Base-by-base conservation (phyloP, 2,329 filamentous ascomycete species). In the Ceratocystis colombiana region DNA sequence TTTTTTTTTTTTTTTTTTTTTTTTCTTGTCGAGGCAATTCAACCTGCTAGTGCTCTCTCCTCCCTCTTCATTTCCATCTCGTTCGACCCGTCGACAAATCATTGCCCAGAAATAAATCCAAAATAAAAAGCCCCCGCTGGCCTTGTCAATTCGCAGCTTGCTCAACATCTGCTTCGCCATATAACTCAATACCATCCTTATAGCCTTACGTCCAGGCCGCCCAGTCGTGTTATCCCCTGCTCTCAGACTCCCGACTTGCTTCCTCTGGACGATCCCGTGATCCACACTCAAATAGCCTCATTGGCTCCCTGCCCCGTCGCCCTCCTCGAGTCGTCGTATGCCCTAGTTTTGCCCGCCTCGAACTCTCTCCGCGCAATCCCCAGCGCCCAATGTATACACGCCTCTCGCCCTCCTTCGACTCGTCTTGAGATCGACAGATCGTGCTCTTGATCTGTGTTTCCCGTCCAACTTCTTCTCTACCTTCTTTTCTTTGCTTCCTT, bases 371-470 rank as follows among this genome's bases (percentile, higher is more conserved):
- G 37, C 22, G 41, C 45, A n/a, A 17, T 62, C 33, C 20, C 10
- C 22, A 25, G 61, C 61, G 41, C 41, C 61, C 61, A 62, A 62
- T 62, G 61, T 30, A 45, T 62, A 62, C 22, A 30, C 41, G 61
- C 17, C 61, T 45, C 61, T 28, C 41, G 41, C 61, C 45, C 22
- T 25, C 25, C 22, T 30, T 30, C 15, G 41, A n/a, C 25, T 65
- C 55, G 15, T 61, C 37, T 44, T 61, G 25, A 65, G 28, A 45
- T 59, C 59, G 41, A 41, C 33, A 30, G 28, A 41, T 55, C 45
- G 17, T 37, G 33, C 46, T 6, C 53, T 53, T 57, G 7, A 30
- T 45, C 53, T 22, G 45, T 61, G 20, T 65, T 37, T 37, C 59
- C 55, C 59, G 37, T 37, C 20, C 10, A 10, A 20, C 45, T 30